Evolutionary conservation across 371 early-diverging fungal genomes (phyloP), one percentile per base, ranked within the genome.

Genomic region (Lichtheimia ornata): DNA sequence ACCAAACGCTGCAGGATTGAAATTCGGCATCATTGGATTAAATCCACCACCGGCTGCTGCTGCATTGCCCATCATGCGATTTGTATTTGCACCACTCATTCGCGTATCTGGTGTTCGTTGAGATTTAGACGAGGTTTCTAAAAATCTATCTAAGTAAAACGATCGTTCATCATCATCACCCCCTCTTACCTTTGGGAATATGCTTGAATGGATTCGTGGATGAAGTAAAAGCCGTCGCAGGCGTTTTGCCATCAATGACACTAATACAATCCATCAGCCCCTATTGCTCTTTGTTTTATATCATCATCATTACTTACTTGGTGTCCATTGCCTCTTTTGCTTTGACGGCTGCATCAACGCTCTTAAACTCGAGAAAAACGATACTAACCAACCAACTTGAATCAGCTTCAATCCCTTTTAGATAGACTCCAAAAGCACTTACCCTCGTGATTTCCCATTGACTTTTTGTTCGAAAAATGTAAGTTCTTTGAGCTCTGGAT

Each of bases 381-480:
- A 81, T 69, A 6, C 86, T 81, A 55, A 25, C 11, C 30, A 7
- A 7, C n/a, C 22, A 22, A 47, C 42, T 13, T 5, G 5, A 6
- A 9, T 9, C 40, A 27, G 43, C 24, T 22, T 14, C 27, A 15
- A 7, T 14, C 12, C 35, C 18, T n/a, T 14, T 15, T 25, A 18
- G 12, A 12, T 56, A 41, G 28, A 28, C 11, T 13, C 45, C 4
- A n/a, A 14, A 15, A 7, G 0, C 0, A 59, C 61, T 53, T 76
- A 82, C 80, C 84, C 88, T 65, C 83, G 65, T 59, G 86, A 86
- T 71, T 87, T 87, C 44, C 88, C 88, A 60, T 87, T 87, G 30
- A 82, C 75, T 70, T 87, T 87, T 60, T 85, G 82, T 57, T 87
- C 88, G 55, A 71, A 74, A 63, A 87, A 87, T 14, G 78, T 76